Percentiles rank a stretch among this genome's conserved stretches.
phyloP scores from a whole-genome alignment of 768 basidiomycete species.

The Amanita brunnescens region DNA sequence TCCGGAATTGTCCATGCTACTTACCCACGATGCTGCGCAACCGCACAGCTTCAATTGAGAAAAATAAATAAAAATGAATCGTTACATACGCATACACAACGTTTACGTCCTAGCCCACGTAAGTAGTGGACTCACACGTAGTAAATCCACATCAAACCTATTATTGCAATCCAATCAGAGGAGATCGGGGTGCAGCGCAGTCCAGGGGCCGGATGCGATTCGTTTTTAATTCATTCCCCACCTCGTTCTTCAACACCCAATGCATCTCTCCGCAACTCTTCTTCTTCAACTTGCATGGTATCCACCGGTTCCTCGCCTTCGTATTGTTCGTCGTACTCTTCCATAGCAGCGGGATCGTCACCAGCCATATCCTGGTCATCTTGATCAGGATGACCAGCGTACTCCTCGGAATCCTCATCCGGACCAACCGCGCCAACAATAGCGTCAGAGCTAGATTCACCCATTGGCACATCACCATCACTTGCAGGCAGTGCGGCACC shows the following conservation, averaged over 20 bases:
- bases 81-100: too few species aligned
- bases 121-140: too few species aligned
- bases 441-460: slow-evolving; percentile 11
- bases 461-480: slow-evolving; percentile 10
- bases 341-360: too few species aligned
- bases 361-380: too few species aligned
- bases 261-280: slow-evolving; percentile 31
- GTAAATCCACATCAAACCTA: too few species aligned
- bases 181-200: too few species aligned
- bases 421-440: slow-evolving; percentile 24
- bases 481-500: slow-evolving; percentile 8
- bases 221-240: not conserved
- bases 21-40: not conserved
- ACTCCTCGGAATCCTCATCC: slow-evolving; percentile 20
- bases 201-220: not conserved
- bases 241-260: slow-evolving; percentile 25
- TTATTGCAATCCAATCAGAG: too few species aligned
- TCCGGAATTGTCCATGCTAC: too few species aligned
- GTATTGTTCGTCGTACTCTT: slow-evolving; percentile 24
- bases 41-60: not conserved
- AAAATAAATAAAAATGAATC: too few species aligned
- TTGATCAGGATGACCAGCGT: slow-evolving; percentile 7
- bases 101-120: too few species aligned
- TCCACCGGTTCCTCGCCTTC: slow-evolving; percentile 32
- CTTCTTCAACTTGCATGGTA: slow-evolving; percentile 33